Evolutionary conservation across 176 grass and related monocot genomes (phyloP).

Genomic region (Tillandsia fasciculata): DNA sequence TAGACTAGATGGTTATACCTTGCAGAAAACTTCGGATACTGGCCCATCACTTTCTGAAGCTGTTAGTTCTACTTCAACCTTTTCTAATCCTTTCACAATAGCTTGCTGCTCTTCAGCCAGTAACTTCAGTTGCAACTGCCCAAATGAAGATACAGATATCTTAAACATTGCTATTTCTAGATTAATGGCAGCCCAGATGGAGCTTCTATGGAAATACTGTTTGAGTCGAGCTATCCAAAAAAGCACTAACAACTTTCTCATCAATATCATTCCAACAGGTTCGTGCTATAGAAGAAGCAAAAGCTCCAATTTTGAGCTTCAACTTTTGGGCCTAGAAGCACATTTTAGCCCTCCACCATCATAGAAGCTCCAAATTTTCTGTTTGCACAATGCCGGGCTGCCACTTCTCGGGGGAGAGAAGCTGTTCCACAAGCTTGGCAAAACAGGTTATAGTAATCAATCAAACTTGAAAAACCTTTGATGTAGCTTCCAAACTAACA

Average conservation of each 20-base stretch:
- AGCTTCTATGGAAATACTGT: too few relatives aligned
- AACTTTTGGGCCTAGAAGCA: too few relatives aligned
- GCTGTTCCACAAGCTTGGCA: too few relatives aligned
- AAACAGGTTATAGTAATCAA: background rate
- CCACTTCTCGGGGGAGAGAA: too few relatives aligned
- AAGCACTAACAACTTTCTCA: background rate
- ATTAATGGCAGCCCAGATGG: background rate
- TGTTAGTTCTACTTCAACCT: slow-evolving; percentile 64
- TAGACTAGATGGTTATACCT: slow-evolving; percentile 31
- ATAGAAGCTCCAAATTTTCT: too few relatives aligned
- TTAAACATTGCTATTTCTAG: background rate
- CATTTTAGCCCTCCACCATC: too few relatives aligned
- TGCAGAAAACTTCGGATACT: slow-evolving; percentile 67
- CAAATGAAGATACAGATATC: slow-evolving; percentile 25
- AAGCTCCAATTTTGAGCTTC: too few relatives aligned
- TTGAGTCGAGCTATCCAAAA: too few relatives aligned
- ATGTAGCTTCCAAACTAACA: slow-evolving; percentile 71
- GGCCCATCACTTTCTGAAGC: slow-evolving; percentile 81
- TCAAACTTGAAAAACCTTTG: slow-evolving; percentile 50
- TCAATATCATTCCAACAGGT: too few relatives aligned
- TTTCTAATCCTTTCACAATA: slow-evolving; percentile 78
- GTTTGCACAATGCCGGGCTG: too few relatives aligned
- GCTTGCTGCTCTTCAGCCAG: slow-evolving; percentile 75
- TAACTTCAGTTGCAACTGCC: slow-evolving; percentile 82
- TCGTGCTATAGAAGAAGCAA: too few relatives aligned